Percentiles rank a stretch among this genome's conserved stretches.
These are phyloP conservation scores for Neurospora sp. DNA, from an alignment of 495 filamentous ascomycete species.

Conservation along the genomic window DNA sequence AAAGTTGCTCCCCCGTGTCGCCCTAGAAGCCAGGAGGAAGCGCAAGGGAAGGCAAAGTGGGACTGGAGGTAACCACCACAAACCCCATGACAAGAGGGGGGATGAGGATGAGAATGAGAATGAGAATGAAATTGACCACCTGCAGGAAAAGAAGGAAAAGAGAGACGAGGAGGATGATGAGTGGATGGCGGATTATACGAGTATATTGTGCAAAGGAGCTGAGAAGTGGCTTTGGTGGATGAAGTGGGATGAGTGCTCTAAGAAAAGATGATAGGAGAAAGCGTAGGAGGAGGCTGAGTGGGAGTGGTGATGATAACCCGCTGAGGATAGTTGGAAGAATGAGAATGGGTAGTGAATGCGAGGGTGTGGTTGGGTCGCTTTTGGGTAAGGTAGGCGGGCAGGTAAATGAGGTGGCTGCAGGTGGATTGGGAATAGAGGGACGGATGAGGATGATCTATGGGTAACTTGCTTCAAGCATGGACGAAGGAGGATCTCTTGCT, in stretches of 20 bases:
- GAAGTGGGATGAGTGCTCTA: not conserved
- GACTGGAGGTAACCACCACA: not conserved
- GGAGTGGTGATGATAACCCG: not conserved
- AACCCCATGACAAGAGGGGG: not conserved
- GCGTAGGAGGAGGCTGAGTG: not conserved
- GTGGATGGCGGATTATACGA: not conserved
- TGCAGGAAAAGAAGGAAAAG: not conserved
- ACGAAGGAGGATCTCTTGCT: not conserved
- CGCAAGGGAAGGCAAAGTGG: not conserved
- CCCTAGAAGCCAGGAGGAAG: not conserved
- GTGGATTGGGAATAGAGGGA: not conserved
- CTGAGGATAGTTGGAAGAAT: too few species aligned
- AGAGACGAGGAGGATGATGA: not conserved
- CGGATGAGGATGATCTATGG: not conserved
- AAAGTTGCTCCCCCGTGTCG: not conserved
- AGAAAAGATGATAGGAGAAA: too few species aligned
- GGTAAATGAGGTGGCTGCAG: not conserved
- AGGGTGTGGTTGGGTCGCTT: not conserved
- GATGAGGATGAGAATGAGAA: not conserved
- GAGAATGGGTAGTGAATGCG: not conserved
- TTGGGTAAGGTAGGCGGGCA: not conserved
- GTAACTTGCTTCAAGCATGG: not conserved
- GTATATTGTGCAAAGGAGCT: not conserved
- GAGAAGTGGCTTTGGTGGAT: not conserved
- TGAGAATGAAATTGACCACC: not conserved